Base-by-base conservation (phyloP, 306 rosid species). In the Corylus heterophylla region DNA sequence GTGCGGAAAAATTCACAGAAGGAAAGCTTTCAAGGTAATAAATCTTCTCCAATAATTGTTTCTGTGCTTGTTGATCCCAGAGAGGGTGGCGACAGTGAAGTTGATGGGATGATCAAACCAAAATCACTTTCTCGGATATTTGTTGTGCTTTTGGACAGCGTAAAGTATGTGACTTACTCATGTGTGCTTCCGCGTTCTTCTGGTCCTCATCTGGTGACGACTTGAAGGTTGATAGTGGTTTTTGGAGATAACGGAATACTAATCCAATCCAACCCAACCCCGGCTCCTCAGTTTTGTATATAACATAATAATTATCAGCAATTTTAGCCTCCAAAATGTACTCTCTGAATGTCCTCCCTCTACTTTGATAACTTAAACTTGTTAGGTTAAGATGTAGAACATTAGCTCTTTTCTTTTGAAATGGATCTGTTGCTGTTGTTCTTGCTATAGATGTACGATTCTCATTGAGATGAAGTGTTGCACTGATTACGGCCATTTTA, bases 51-150 rank as follows among this genome's bases (percentile, higher is more conserved):
- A 61, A 86, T 93, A 94, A 91, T 93, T 5, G 98, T 96, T 67
- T 96, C 99, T 2, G 97, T 96, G 37, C 99, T 96, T 55, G 76
- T 93, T 74, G 99, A 96, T 87, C 99, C 99, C 51, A 87, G 92
- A 83, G 98, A 96, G 86, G 87, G 77, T 0, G 90, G 90, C 25
- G 91, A 91, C 31, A 37, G 76, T 47, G 96, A 89, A 18, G 93
- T 89, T 11, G 98, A 91, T 71, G 94, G 94, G 47, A 73, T 89
- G 85, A 88, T 96, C 79, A 78, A 81, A 35, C 94, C 94, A 4
- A 96, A 93, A 78, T 89, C 98, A 1, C 89, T 90, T 73, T 82
- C 99, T 18, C 84, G 96, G 82, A 88, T 95, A 2, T 96, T 93
- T 0, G 98, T 96, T 54, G 98, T 96, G 82, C 89, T 96, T 35